Evolutionary conservation across 441 rosid genomes (phyloP).

Genomic region (Kokia cookei): DNA sequence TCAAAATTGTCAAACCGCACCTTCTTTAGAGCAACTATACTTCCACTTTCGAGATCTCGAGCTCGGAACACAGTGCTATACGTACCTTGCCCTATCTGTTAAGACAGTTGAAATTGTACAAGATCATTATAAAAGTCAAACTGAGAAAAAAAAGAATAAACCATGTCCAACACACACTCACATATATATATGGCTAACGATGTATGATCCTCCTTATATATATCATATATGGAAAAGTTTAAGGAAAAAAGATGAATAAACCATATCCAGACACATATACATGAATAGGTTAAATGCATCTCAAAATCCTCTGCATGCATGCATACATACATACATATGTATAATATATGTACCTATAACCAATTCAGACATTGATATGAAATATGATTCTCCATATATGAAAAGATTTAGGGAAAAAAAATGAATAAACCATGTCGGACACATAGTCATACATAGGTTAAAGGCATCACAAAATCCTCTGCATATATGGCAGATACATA

Average conservation of each 20-base stretch:
- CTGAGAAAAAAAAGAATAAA: not conserved
- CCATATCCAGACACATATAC: too few species aligned
- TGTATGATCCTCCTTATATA: too few species aligned
- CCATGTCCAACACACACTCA: not conserved
- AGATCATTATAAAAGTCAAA: not conserved
- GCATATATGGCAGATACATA: not conserved
- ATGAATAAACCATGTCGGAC: not conserved
- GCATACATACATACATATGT: too few species aligned
- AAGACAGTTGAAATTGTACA: not conserved
- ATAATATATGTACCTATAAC: too few species aligned
- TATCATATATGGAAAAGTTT: too few species aligned
- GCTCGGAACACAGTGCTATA: slow-evolving; percentile 93
- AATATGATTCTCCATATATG: too few species aligned
- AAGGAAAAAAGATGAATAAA: too few species aligned
- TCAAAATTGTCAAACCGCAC: slow-evolving; percentile 92
- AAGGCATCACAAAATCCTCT: not conserved
- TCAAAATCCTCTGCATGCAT: too few species aligned
- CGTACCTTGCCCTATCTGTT: slow-evolving; percentile 93
- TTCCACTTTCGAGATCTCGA: slow-evolving; percentile 66
- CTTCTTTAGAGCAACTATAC: slow-evolving; percentile 86
- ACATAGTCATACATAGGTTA: not conserved
- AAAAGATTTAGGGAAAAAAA: not conserved
- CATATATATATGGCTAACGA: too few species aligned
- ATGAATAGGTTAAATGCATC: too few species aligned
- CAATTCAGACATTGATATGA: too few species aligned